Percentiles rank a stretch among this genome's conserved stretches.
These are phyloP conservation scores for Pyracantha coccinea DNA, from an alignment of 331 rosid genomes.

Conservation along the genomic window DNA sequence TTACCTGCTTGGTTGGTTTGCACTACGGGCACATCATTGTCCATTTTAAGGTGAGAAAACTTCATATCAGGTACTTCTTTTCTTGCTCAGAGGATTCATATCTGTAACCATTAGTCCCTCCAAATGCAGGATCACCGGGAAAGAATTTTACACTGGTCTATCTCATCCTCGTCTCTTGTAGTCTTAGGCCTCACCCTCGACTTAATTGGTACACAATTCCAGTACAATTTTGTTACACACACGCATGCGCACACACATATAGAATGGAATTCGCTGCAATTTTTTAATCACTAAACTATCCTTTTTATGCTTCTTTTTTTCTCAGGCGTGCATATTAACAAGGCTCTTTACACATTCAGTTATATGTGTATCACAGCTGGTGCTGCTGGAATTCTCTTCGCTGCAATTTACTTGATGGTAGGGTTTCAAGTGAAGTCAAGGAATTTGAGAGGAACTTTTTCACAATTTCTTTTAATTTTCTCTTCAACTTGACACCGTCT, in stretches of 20 bases:
- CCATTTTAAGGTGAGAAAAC: slow-evolving; percentile 44
- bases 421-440: not conserved
- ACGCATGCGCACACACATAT: too few species aligned
- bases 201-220: slow-evolving; percentile 40
- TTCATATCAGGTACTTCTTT: not conserved
- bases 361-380: slow-evolving; percentile 83
- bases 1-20: slow-evolving; percentile 90
- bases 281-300: not conserved
- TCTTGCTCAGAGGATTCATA: not conserved
- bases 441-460: not conserved
- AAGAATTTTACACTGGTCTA: slow-evolving; percentile 73
- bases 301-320: not conserved
- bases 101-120: not conserved
- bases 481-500: too few species aligned
- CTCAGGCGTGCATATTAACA: slow-evolving; percentile 90
- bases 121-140: slow-evolving; percentile 46
- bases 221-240: not conserved
- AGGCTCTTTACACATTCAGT: slow-evolving; percentile 81
- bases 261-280: not conserved
- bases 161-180: slow-evolving; percentile 58
- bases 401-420: slow-evolving; percentile 80
- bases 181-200: slow-evolving; percentile 58
- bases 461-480: too few species aligned
- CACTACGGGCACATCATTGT: slow-evolving; percentile 83
- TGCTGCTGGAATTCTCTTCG: slow-evolving; percentile 69